These are phyloP conservation scores for Suhomyces bolitotheri DNA, from an alignment of 1,139 yeast genomes.

Conservation along the genomic window DNA sequence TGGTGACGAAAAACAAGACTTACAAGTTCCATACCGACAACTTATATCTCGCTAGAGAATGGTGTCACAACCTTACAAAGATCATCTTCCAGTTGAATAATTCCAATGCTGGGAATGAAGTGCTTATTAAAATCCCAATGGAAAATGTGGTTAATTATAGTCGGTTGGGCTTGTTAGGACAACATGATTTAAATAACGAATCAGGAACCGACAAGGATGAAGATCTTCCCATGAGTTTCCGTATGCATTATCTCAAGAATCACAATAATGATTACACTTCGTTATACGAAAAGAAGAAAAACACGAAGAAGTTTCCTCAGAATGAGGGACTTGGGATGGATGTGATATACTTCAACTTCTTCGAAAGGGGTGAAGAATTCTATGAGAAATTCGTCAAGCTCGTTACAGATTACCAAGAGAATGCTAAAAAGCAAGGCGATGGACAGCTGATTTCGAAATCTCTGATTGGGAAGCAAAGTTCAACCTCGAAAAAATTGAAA, in stretches of 20 bases:
- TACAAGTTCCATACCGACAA: constrained; percentile 76
- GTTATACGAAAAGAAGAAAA: constrained; percentile 8
- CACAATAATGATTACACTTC: constrained; percentile 8
- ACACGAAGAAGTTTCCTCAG: constrained; percentile 19
- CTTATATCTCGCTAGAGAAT: constrained; percentile 67
- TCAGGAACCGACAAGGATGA: constrained; percentile 15
- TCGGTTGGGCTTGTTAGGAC: constrained; percentile 25
- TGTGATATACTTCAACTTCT: constrained; percentile 69
- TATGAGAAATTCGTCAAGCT: constrained; percentile 25
- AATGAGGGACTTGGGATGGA: constrained; percentile 55
- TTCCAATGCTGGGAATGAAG: constrained; percentile 69
- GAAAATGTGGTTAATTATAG: constrained; percentile 65
- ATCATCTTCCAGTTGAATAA: constrained; percentile 65
- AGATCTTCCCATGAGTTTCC: constrained; percentile 25
- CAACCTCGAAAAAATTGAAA: constrained; percentile 15
- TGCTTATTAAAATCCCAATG: constrained; percentile 74
- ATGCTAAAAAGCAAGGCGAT: constrained; percentile 4
- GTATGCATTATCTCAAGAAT: constrained; percentile 23
- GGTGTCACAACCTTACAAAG: constrained; percentile 77
- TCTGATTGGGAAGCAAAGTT: constrained; percentile 2
- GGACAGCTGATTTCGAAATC: constrained; percentile 12
- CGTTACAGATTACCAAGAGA: constrained; percentile 17
- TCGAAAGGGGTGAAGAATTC: constrained; percentile 38
- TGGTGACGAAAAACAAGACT: constrained; percentile 57
- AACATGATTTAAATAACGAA: constrained; percentile 9